These are phyloP conservation scores for Penicillium polonicum DNA, from an alignment of 2,329 filamentous ascomycete species.

Conservation along the genomic window DNA sequence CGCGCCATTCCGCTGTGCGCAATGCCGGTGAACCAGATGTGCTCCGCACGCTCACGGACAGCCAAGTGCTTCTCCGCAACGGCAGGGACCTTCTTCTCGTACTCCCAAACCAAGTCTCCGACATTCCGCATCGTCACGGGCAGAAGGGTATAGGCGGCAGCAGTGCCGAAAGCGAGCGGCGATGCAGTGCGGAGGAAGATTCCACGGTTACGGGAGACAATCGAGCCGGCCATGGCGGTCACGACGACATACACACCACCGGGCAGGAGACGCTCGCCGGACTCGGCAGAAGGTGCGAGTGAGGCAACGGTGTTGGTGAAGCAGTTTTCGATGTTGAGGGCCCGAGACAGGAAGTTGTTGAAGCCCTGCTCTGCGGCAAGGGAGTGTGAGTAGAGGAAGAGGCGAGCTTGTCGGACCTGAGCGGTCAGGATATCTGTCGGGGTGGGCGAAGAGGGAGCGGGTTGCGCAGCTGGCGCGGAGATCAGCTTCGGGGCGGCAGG, in stretches of 20 bases:
- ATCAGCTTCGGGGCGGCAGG: slow-evolving; percentile 17
- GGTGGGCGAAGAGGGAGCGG: slow-evolving; percentile 56
- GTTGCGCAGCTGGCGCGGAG: slow-evolving; percentile 19
- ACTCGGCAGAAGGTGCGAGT: slow-evolving; percentile 80
- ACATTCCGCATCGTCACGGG: slow-evolving; percentile 90
- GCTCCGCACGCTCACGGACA: slow-evolving; percentile 66
- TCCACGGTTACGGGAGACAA: slow-evolving; percentile 83
- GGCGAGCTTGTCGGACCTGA: slow-evolving; percentile 75
- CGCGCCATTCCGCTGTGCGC: slow-evolving; percentile 70
- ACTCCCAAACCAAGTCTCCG: slow-evolving; percentile 81
- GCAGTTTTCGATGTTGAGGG: slow-evolving; percentile 80
- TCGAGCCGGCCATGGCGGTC: slow-evolving; percentile 90
- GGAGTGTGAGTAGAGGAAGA: slow-evolving; percentile 76
- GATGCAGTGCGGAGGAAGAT: slow-evolving; percentile 74
- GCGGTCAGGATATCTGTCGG: slow-evolving; percentile 86
- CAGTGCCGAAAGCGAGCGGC: slow-evolving; percentile 76
- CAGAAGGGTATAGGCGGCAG: slow-evolving; percentile 78
- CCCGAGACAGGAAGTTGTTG: slow-evolving; percentile 76
- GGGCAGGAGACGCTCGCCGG: slow-evolving; percentile 84
- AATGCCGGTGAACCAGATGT: slow-evolving; percentile 70
- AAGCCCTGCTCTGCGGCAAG: slow-evolving; percentile 74
- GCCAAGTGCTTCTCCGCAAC: slow-evolving; percentile 77
- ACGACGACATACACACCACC: slow-evolving; percentile 90
- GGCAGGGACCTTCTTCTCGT: slow-evolving; percentile 83
- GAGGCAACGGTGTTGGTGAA: slow-evolving; percentile 88